Conservation (phyloP, 495 filamentous ascomycete species). For the Oleoguttula mirabilis region DNA sequence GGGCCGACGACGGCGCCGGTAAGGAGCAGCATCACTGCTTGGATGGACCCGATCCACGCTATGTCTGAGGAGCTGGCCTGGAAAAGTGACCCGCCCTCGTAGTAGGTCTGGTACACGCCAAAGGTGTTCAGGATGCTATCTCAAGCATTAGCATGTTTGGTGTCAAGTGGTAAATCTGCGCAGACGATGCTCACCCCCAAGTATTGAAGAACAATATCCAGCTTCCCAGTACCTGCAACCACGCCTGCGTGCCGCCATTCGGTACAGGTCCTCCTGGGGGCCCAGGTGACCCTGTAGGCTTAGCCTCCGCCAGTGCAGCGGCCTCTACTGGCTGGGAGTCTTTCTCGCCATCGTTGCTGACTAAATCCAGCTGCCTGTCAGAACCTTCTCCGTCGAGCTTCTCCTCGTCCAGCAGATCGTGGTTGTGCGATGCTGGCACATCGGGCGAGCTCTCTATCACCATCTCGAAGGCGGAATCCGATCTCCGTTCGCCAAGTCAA, state of each 20-base stretch:
- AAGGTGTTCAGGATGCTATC: slow-evolving; percentile 11
- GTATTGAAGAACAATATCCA: slow-evolving; percentile 45
- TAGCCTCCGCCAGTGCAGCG: slow-evolving; percentile 7
- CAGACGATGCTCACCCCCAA: slow-evolving; percentile 27
- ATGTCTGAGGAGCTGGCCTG: slow-evolving; percentile 29
- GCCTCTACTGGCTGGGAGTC: slow-evolving; percentile 5
- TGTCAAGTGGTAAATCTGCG: background rate
- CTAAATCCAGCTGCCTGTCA: background rate
- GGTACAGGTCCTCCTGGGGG: slow-evolving; percentile 24
- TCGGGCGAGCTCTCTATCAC: no score
- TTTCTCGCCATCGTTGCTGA: slow-evolving; percentile 8
- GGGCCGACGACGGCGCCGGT: slow-evolving; percentile 34
- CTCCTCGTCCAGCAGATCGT: no score
- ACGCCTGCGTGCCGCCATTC: slow-evolving; percentile 39
- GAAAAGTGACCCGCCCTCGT: slow-evolving; percentile 30
- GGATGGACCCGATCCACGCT: slow-evolving; percentile 40
- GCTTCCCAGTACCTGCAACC: slow-evolving; percentile 39
- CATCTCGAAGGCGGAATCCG: no score
- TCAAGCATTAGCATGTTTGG: background rate
- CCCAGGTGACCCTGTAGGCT: background rate
- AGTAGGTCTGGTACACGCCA: slow-evolving; percentile 43
- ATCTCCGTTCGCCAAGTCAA: no score
- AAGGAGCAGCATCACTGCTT: slow-evolving; percentile 34
- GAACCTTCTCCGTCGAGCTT: background rate
- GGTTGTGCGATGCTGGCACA: no score